Conservation (phyloP, 202 grass and related monocot genomes). For the Panicum virgatum region DNA sequence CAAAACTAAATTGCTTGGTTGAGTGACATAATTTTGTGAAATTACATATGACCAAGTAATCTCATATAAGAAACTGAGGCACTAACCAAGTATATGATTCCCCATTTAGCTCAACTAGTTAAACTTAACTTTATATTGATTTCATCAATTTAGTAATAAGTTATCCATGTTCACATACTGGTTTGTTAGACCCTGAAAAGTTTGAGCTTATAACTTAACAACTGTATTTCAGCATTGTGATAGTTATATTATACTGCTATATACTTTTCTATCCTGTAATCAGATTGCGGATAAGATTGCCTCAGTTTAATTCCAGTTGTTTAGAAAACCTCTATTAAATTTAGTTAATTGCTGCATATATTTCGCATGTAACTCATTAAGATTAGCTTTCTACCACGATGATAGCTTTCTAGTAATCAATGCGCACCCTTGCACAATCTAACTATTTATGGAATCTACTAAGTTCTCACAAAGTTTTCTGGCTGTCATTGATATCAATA, state of each 20-base stretch:
- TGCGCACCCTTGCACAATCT: not conserved
- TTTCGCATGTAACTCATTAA: not conserved
- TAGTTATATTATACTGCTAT: not conserved
- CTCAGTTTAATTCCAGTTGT: not conserved
- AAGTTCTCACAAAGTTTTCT: not conserved
- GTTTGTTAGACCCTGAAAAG: not conserved
- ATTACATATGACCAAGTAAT: not conserved
- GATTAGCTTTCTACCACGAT: not conserved
- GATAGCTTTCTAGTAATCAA: slow-evolving; percentile 7
- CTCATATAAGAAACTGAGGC: not conserved
- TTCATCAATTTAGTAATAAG: not conserved
- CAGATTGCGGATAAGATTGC: not conserved
- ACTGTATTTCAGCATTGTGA: not conserved
- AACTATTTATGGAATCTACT: not conserved
- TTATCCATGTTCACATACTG: slow-evolving; percentile 4
- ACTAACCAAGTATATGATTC: not conserved
- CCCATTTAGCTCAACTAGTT: not conserved
- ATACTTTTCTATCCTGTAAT: not conserved
- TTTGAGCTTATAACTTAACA: not conserved
- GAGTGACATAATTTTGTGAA: not conserved
- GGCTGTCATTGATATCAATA: not conserved
- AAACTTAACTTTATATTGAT: not conserved
- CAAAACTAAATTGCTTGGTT: slow-evolving; percentile 6
- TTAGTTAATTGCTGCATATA: not conserved
- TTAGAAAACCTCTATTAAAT: not conserved